Percentiles rank a stretch among this genome's conserved stretches.
Evolutionary conservation across 2,329 filamentous ascomycete genomes (phyloP).

Genomic region (Botryosphaeria dothidea): DNA sequence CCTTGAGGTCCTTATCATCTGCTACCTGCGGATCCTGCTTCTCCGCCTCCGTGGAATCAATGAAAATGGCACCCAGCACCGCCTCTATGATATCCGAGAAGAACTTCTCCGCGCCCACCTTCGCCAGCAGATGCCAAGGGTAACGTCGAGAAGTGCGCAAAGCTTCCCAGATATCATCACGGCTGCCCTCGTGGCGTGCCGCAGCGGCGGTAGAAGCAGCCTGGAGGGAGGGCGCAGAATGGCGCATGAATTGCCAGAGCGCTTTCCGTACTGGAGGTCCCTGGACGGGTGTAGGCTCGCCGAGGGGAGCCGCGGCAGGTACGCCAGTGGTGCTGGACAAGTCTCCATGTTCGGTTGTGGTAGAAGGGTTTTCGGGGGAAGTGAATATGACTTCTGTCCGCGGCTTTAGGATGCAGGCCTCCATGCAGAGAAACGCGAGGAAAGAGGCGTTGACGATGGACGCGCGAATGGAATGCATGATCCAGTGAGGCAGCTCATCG

Average conservation of each 20-base stretch:
- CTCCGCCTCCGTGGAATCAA: slow-evolving; percentile 61
- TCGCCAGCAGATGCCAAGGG: slow-evolving; percentile 74
- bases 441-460: slow-evolving; percentile 80
- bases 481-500: slow-evolving; percentile 43
- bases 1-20: too few relatives aligned
- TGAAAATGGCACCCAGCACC: slow-evolving; percentile 77
- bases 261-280: slow-evolving; percentile 35
- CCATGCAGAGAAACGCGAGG: slow-evolving; percentile 74
- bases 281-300: neutral
- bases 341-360: neutral
- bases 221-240: slow-evolving; percentile 52
- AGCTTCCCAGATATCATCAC: slow-evolving; percentile 50
- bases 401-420: slow-evolving; percentile 45
- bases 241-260: slow-evolving; percentile 72
- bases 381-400: slow-evolving; percentile 26
- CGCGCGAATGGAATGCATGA: slow-evolving; percentile 75
- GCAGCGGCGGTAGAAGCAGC: slow-evolving; percentile 39
- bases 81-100: slow-evolving; percentile 83
- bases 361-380: too few relatives aligned
- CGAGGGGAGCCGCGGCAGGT: too few relatives aligned
- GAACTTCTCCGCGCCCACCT: slow-evolving; percentile 70
- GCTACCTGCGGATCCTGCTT: too few relatives aligned
- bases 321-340: too few relatives aligned
- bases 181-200: slow-evolving; percentile 51
- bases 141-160: slow-evolving; percentile 58